Evolutionary conservation across 768 basidiomycete species (phyloP).

Genomic region (Collybia sordida): DNA sequence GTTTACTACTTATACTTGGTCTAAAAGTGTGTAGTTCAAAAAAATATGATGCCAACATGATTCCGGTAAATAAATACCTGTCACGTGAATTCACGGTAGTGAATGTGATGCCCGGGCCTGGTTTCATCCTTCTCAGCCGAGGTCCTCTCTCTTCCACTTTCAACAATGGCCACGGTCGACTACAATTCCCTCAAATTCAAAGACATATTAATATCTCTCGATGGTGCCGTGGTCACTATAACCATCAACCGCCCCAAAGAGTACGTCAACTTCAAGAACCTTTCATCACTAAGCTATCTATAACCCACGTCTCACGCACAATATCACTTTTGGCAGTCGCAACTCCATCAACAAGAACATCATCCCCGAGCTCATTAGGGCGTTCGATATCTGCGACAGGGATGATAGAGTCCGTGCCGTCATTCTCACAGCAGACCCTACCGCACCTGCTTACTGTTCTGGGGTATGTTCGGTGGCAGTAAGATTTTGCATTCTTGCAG

Average conservation of each 20-base stretch:
- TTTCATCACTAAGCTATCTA: not conserved
- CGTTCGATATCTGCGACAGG: slow-evolving; percentile 45
- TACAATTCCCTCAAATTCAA: slow-evolving; percentile 38
- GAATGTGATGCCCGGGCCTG: too few relatives aligned
- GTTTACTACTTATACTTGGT: too few relatives aligned
- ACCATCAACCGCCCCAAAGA: slow-evolving; percentile 47
- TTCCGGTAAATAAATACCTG: too few relatives aligned
- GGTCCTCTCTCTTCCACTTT: too few relatives aligned
- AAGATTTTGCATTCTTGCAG: not conserved
- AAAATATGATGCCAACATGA: too few relatives aligned
- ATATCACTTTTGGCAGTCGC: slow-evolving; percentile 38
- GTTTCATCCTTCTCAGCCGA: too few relatives aligned
- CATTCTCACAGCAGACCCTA: slow-evolving; percentile 50
- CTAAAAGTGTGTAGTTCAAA: too few relatives aligned
- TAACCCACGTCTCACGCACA: not conserved
- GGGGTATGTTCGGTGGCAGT: slow-evolving; percentile 36
- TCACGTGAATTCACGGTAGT: too few relatives aligned
- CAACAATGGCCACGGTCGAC: slow-evolving; percentile 29
- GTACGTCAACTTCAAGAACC: slow-evolving; percentile 24
- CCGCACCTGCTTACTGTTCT: slow-evolving; percentile 52
- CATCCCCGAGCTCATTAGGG: slow-evolving; percentile 37
- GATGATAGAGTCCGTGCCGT: slow-evolving; percentile 55
- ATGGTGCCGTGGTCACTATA: slow-evolving; percentile 43
- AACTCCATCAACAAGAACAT: slow-evolving; percentile 41
- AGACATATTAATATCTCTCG: slow-evolving; percentile 40